Percentiles rank a stretch among this genome's conserved stretches.
Evolutionary conservation across 495 filamentous ascomycete genomes (phyloP).

Genomic region (Talaromyces thailandensis): DNA sequence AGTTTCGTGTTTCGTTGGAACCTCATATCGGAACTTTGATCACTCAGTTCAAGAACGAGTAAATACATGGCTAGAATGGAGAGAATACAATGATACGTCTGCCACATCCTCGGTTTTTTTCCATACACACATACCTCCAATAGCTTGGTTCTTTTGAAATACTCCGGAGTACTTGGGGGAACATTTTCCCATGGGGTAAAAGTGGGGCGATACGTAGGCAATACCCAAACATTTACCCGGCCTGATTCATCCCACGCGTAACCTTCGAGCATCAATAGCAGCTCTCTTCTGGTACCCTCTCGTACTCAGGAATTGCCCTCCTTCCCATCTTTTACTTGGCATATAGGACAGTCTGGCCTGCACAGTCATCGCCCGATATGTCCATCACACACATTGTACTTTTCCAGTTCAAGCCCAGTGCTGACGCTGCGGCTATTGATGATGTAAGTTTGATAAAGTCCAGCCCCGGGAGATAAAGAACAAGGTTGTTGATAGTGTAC

Average conservation of each 20-base stretch:
- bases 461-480: background rate
- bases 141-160: background rate
- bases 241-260: background rate
- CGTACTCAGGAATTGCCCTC: background rate
- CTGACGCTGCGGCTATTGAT: conserved; percentile 28
- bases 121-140: background rate
- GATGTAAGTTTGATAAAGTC: conserved; percentile 29
- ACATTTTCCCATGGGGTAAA: background rate
- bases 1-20: conserved; percentile 48
- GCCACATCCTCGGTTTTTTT: background rate
- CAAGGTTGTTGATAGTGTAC: background rate
- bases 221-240: background rate
- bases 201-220: background rate
- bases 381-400: conserved; percentile 51
- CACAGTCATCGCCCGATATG: conserved; percentile 23
- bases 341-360: background rate
- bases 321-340: background rate
- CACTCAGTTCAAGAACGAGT: conserved; percentile 25
- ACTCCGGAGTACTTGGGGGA: background rate
- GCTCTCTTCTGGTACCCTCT: background rate
- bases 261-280: background rate
- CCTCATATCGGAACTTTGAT: conserved; percentile 33
- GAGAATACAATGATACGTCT: background rate
- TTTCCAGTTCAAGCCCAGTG: conserved; percentile 48
- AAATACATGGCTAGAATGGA: background rate